Conservation (phyloP, 139 green algal genomes). For the Chlorella sp. region DNA sequence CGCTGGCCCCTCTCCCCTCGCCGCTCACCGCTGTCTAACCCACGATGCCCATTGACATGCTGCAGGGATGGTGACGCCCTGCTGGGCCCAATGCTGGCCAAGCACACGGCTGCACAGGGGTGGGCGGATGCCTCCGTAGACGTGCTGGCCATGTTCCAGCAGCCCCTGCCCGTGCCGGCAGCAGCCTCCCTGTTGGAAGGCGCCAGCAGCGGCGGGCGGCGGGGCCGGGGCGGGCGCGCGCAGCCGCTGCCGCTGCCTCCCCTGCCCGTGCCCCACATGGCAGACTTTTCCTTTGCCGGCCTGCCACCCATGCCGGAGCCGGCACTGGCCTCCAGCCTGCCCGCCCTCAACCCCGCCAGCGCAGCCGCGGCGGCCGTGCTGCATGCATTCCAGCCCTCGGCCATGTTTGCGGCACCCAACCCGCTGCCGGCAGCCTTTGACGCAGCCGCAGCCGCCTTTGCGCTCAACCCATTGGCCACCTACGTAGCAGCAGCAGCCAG, state of each 20-base stretch:
- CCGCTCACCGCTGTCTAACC: no score
- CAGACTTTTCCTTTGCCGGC: not conserved
- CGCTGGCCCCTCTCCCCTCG: no score
- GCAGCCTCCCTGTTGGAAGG: not conserved
- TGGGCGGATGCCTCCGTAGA: not conserved
- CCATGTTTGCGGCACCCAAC: not conserved
- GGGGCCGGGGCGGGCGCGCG: no score
- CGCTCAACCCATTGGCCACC: slow-evolving; percentile 11
- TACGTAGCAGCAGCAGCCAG: not conserved
- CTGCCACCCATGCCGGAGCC: slow-evolving; percentile 16
- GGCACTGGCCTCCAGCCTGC: not conserved
- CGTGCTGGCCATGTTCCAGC: slow-evolving; percentile 35
- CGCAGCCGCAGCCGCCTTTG: not conserved
- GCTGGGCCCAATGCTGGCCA: not conserved
- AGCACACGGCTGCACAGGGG: not conserved
- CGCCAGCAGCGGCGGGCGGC: not conserved
- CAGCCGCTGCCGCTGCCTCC: slow-evolving; percentile 5
- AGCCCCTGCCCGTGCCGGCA: not conserved
- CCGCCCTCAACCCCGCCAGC: not conserved
- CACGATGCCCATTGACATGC: not conserved
- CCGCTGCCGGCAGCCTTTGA: not conserved
- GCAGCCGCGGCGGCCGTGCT: not conserved
- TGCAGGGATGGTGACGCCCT: slow-evolving; percentile 22
- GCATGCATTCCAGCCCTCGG: not conserved
- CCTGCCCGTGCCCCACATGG: not conserved